Percentiles rank a stretch among this genome's conserved stretches.
Conservation (phyloP, 208 protist species). For the Plasmodiophora brassicae region DNA sequence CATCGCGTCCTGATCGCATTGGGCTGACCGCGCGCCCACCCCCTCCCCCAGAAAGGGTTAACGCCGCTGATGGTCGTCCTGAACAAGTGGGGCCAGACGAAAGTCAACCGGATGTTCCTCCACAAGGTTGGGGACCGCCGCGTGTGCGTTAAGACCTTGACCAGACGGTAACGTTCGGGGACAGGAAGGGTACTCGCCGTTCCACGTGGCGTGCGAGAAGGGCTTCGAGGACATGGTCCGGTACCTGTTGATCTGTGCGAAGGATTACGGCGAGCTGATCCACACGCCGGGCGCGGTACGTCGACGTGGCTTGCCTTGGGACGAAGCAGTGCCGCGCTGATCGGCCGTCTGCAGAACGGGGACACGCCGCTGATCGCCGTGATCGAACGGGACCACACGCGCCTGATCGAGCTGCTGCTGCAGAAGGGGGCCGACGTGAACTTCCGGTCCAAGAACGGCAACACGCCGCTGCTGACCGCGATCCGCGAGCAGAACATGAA, state of each 20-base stretch:
- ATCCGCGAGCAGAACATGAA: constrained; percentile 11
- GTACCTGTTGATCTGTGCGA: constrained; percentile 31
- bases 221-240: constrained; percentile 32
- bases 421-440: constrained; percentile 29
- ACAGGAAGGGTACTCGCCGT: constrained; percentile 22
- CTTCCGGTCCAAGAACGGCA: constrained; percentile 8
- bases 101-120: constrained; percentile 31
- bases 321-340: too few relatives aligned
- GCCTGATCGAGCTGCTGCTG: constrained; percentile 23
- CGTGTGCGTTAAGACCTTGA: neutral
- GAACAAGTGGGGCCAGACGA: constrained; percentile 22
- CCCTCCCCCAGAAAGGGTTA: neutral
- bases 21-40: neutral
- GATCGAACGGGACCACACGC: neutral
- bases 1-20: neutral
- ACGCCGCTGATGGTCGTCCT: constrained; percentile 22
- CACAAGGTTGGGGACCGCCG: neutral
- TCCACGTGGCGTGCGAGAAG: constrained; percentile 31
- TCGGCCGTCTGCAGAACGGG: neutral
- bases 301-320: neutral
- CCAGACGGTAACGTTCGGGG: neutral
- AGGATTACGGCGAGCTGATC: constrained; percentile 20
- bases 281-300: constrained; percentile 18
- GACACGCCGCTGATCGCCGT: constrained; percentile 24
- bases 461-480: constrained; percentile 30